phyloP scores from a whole-genome alignment of 75 land plant genomes.

The Sequoia sempervirens region DNA sequence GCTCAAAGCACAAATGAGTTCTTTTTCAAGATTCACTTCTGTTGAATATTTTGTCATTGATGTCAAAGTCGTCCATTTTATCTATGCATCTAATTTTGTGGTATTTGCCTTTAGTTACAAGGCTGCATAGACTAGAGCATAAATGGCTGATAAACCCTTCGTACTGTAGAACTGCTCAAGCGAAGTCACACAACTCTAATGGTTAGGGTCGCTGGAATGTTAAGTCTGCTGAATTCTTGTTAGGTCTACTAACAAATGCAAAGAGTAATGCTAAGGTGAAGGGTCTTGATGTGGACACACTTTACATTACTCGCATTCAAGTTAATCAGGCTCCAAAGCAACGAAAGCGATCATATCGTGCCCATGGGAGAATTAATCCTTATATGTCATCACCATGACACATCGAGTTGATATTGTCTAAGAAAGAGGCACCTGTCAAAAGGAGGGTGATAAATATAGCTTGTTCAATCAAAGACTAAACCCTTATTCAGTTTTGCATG shows the following conservation, averaged over 20 bases:
- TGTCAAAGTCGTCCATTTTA: too few relatives aligned
- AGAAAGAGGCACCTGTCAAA: slow-evolving; percentile 88
- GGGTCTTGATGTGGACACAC: slow-evolving; percentile 63
- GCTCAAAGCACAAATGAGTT: too few relatives aligned
- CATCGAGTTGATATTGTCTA: slow-evolving; percentile 85
- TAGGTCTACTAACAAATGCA: slow-evolving; percentile 79
- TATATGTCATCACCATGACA: slow-evolving; percentile 99
- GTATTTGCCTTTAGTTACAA: too few relatives aligned
- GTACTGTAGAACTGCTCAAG: slow-evolving; percentile 52
- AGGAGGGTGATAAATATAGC: too few relatives aligned
- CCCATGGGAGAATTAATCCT: slow-evolving; percentile 73
- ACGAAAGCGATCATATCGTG: slow-evolving; percentile 63
- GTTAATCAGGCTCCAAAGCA: slow-evolving; percentile 76
- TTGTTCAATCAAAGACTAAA: too few relatives aligned
- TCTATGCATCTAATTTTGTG: too few relatives aligned
- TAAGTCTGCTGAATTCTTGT: slow-evolving; percentile 72
- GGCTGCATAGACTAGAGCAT: too few relatives aligned
- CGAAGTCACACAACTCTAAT: slow-evolving; percentile 71
- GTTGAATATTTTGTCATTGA: too few relatives aligned
- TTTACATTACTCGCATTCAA: slow-evolving; percentile 59
- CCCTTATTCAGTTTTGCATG: too few relatives aligned
- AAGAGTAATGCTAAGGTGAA: slow-evolving; percentile 90
- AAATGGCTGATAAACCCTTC: too few relatives aligned
- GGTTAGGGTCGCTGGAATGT: slow-evolving; percentile 92
- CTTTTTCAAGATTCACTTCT: too few relatives aligned